These are phyloP conservation scores for Saksenaea oblongispora DNA, from an alignment of 371 early-diverging fungal species.

Conservation along the genomic window DNA sequence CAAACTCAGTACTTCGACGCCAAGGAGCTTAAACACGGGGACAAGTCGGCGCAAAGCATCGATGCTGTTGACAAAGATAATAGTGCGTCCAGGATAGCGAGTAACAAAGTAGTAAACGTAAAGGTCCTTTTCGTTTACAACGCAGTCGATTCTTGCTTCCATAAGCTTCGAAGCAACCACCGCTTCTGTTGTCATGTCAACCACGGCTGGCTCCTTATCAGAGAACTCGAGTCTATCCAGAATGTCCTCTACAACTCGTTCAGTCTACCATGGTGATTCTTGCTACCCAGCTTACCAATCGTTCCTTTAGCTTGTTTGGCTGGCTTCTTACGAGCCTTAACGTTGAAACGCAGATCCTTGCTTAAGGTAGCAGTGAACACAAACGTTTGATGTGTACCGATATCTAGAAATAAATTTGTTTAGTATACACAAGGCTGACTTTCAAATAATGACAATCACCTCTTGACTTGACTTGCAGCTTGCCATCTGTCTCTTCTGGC, in stretches of 20 bases:
- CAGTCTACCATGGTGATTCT: not conserved
- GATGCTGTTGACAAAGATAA: constrained; percentile 95
- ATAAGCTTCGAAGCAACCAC: constrained; percentile 68
- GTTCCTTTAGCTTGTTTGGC: constrained; percentile 27
- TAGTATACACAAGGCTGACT: constrained; percentile 5
- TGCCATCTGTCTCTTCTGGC: constrained; percentile 34
- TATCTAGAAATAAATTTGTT: constrained; percentile 14
- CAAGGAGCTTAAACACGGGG: constrained; percentile 76
- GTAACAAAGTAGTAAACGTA: constrained; percentile 85
- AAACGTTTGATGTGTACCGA: constrained; percentile 80
- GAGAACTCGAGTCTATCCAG: constrained; percentile 74
- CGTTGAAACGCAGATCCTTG: constrained; percentile 65
- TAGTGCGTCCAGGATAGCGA: constrained; percentile 87
- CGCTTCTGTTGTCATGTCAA: constrained; percentile 70
- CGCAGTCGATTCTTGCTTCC: constrained; percentile 86
- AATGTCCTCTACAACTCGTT: constrained; percentile 57
- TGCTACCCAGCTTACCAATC: constrained; percentile 21
- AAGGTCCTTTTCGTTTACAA: constrained; percentile 84
- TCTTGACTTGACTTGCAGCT: not conserved
- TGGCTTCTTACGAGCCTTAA: constrained; percentile 49
- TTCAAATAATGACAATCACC: not conserved
- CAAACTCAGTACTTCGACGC: constrained; percentile 69
- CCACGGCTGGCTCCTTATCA: constrained; percentile 66
- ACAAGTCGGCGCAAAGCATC: constrained; percentile 86
- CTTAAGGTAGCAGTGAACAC: constrained; percentile 96